These are phyloP conservation scores for Leccinum insolens DNA, from an alignment of 1,284 basidiomycete genomes.

Conservation along the genomic window DNA sequence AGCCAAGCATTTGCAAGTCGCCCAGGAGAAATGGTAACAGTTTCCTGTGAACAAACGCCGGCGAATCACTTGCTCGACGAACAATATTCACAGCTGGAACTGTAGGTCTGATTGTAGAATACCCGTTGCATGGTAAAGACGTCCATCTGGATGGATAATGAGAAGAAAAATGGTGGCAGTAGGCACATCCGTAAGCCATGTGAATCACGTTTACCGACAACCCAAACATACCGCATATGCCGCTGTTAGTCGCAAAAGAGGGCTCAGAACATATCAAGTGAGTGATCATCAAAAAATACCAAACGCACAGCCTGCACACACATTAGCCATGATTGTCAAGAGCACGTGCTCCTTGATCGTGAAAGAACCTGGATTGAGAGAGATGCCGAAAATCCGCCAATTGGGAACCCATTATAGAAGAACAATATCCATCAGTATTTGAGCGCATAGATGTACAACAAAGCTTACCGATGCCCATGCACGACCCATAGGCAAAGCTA, in stretches of 20 bases:
- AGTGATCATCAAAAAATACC: not conserved
- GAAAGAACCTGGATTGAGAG: constrained; percentile 74
- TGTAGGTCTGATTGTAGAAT: constrained; percentile 62
- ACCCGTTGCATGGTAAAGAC: constrained; percentile 77
- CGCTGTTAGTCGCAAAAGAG: constrained; percentile 17
- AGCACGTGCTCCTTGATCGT: constrained; percentile 73
- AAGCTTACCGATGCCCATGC: constrained; percentile 49
- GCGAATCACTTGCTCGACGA: not conserved
- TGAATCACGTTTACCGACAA: not conserved
- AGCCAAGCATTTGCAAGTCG: not conserved
- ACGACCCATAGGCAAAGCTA: constrained; percentile 67
- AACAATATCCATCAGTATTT: not conserved
- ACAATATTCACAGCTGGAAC: constrained; percentile 55
- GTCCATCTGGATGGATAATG: constrained; percentile 51
- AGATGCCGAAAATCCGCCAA: constrained; percentile 54
- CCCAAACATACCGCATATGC: constrained; percentile 31
- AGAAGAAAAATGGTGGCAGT: not conserved
- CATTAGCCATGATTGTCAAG: constrained; percentile 79
- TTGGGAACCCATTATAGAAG: constrained; percentile 47
- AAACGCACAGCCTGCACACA: constrained; percentile 49
- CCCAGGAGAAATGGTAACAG: not conserved
- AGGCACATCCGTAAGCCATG: not conserved
- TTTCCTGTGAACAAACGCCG: not conserved
- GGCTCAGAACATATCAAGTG: not conserved
- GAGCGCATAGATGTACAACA: not conserved